These are phyloP conservation scores for Stromatinia cepivora DNA, from an alignment of 2,329 filamentous ascomycete species.

Conservation along the genomic window DNA sequence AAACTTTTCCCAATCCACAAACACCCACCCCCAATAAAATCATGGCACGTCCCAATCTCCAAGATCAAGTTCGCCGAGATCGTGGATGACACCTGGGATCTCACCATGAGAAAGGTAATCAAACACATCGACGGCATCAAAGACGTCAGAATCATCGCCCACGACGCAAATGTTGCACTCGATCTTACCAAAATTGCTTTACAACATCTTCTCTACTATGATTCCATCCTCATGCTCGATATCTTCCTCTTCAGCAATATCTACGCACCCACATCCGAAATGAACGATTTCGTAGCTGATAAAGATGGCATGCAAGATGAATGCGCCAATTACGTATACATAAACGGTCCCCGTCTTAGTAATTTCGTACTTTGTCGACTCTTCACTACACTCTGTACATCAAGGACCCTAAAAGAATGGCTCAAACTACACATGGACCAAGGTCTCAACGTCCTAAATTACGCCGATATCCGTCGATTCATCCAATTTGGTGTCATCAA, in stretches of 20 bases:
- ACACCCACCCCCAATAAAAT: slow-evolving; percentile 73
- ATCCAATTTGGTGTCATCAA: slow-evolving; percentile 97
- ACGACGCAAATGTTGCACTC: slow-evolving; percentile 81
- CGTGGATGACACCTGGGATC: slow-evolving; percentile 69
- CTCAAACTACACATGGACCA: slow-evolving; percentile 70
- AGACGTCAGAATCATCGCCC: slow-evolving; percentile 83
- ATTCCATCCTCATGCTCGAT: slow-evolving; percentile 85
- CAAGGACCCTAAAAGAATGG: slow-evolving; percentile 85
- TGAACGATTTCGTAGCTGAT: slow-evolving; percentile 78
- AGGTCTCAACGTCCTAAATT: slow-evolving; percentile 64
- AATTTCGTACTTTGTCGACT: slow-evolving; percentile 74
- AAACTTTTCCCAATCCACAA: slow-evolving; percentile 87
- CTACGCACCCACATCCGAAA: slow-evolving; percentile 78
- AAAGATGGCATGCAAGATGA: slow-evolving; percentile 76
- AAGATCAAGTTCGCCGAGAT: slow-evolving; percentile 65
- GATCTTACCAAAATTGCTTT: slow-evolving; percentile 83
- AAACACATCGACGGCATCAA: slow-evolving; percentile 88
- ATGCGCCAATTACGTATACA: slow-evolving; percentile 75
- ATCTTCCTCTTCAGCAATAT: slow-evolving; percentile 93
- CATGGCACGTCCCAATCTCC: slow-evolving; percentile 86
- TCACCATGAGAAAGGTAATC: slow-evolving; percentile 77
- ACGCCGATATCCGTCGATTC: slow-evolving; percentile 84
- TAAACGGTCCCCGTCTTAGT: slow-evolving; percentile 43
- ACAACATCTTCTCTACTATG: slow-evolving; percentile 89
- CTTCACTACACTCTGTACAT: slow-evolving; percentile 81